Evolutionary conservation across 805 yeast genomes (phyloP), one percentile per base, ranked within the genome.

Genomic region (Wickerhamiella bombiphila): DNA sequence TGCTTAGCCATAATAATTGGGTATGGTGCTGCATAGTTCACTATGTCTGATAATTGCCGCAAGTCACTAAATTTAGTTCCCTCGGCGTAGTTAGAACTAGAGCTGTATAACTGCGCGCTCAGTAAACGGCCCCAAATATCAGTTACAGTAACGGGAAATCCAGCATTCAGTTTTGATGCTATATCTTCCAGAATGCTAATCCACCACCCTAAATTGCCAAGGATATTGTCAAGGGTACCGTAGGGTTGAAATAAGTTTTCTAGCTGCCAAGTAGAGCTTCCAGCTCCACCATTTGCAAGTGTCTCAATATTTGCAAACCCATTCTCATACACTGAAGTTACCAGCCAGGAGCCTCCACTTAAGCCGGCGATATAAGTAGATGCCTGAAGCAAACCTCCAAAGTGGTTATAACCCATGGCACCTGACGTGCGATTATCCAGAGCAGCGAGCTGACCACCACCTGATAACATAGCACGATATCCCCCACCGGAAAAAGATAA

Each of bases 341-440:
- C 63, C 35, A 80, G 61, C 93, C 93, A 82, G 13, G 80, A 69
- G 21, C 94, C 94, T 22, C 94, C 94, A 13, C 86, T 76, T 26
- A 82, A 66, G 5, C 88, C 93, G 4, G 82, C 60, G 3, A 83
- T 56, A 52, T 85, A 83, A 9, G 80, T 70, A 1, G 82, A 53
- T 4, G 80, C 60, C 50, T 79, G 83, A 26, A 82, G 58, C 18
- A 83, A 57, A 3, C 94, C 93, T 22, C 88, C 86, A 30, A 82
- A 55, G 13, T 80, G 78, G 26, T 59, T 53, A 4, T 65, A 62
- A 5, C 22, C 9, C 9, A 18, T 31, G 20, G 59, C 60, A 39
- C 67, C 69, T 6, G 52, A 58, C 2, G 91, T 76, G 46, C 93
- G 64, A 50, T 74, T 72, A 54, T 83, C 95, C 42, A 80, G 58